Evolutionary conservation across 495 filamentous ascomycete species (phyloP).

Genomic region (Daldinia childiae): DNA sequence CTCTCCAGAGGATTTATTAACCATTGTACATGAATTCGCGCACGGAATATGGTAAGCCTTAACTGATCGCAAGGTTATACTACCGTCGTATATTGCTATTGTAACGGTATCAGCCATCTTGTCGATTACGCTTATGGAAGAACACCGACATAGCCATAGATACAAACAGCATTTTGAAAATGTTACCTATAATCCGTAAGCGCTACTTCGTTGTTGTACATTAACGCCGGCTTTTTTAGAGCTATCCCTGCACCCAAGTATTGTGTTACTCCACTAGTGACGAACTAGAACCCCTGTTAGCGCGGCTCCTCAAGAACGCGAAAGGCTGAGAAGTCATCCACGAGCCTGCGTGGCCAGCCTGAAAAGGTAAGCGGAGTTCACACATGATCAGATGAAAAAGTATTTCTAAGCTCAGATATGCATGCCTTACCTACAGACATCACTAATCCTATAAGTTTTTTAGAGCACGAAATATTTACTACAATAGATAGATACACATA

Average conservation of each 20-base stretch:
- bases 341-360: conserved; percentile 21
- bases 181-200: not conserved
- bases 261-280: conserved; percentile 10
- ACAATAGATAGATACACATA: no score
- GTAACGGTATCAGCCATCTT: not conserved
- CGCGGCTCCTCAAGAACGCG: conserved; percentile 39
- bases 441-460: not conserved
- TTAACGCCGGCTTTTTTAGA: conserved; percentile 16
- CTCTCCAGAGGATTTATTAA: not conserved
- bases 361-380: conserved; percentile 17
- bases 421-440: not conserved
- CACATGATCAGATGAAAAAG: conserved; percentile 23
- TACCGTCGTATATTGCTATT: not conserved
- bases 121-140: not conserved
- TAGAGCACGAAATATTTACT: not conserved
- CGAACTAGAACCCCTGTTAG: conserved; percentile 30
- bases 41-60: not conserved
- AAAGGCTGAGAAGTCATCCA: conserved; percentile 37
- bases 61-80: conserved; percentile 12
- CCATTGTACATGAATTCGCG: no score
- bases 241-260: not conserved
- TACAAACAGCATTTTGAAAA: not conserved
- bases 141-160: not conserved
- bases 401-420: not conserved
- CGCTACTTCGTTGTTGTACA: not conserved